A percentile compares a stretch with the other conserved stretches of the same genome.
phyloP scores from a whole-genome alignment of 2,329 filamentous ascomycete species.

The Alternaria longipes region DNA sequence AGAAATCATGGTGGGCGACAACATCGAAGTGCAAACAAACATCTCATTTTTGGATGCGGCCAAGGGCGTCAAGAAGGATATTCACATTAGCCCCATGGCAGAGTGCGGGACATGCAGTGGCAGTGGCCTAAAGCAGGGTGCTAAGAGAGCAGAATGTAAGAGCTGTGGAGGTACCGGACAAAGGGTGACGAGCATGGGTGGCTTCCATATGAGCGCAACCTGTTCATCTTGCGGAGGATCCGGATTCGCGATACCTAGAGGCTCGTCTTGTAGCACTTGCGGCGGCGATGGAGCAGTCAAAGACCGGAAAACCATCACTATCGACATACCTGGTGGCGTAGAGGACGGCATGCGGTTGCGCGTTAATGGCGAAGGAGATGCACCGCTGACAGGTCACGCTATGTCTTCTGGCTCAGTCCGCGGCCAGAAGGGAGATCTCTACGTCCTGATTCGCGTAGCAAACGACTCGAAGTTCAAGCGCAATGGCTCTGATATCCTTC shows the following conservation, averaged over 20 bases:
- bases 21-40: slow-evolving; percentile 92
- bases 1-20: slow-evolving; percentile 86
- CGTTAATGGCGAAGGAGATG: slow-evolving; percentile 86
- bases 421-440: slow-evolving; percentile 84
- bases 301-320: slow-evolving; percentile 81
- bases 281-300: slow-evolving; percentile 83
- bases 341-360: slow-evolving; percentile 95
- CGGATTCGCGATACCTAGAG: slow-evolving; percentile 78
- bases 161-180: slow-evolving; percentile 87
- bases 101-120: slow-evolving; percentile 85
- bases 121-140: slow-evolving; percentile 83
- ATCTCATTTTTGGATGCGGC: slow-evolving; percentile 97
- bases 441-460: slow-evolving; percentile 89
- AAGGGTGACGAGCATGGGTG: slow-evolving; percentile 87
- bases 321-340: slow-evolving; percentile 94
- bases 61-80: slow-evolving; percentile 88
- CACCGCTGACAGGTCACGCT: slow-evolving; percentile 77
- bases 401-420: slow-evolving; percentile 67
- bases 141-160: slow-evolving; percentile 76
- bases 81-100: slow-evolving; percentile 82
- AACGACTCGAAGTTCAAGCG: slow-evolving; percentile 89
- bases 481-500: slow-evolving; percentile 86
- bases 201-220: slow-evolving; percentile 95
- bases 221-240: slow-evolving; percentile 83
- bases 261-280: slow-evolving; percentile 82